Evolutionary conservation across 805 yeast genomes (phyloP), one percentile per base, ranked within the genome.

Genomic region (Wickerhamomyces ciferrii): DNA sequence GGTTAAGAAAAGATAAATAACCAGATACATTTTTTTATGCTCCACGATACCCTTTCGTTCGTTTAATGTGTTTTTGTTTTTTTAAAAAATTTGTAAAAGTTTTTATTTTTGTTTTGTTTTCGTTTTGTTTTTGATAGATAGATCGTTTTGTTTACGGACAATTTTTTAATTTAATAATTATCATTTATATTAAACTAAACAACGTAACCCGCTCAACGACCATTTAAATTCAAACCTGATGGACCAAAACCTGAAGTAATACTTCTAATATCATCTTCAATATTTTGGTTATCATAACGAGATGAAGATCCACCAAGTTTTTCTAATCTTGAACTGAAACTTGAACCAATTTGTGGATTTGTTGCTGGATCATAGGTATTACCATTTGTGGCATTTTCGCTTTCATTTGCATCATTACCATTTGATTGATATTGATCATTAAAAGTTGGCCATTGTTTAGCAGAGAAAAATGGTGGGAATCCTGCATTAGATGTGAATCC

Each of bases 251-350:
- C 43, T 2, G 56, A 45, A 24, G 44, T 47, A 4, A 53, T 36
- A 40, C 50, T 47, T 49, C 48, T 45, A 21, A 53, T 49, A 42
- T 53, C 56, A 47, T 53, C 56, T 41, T 53, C 56, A 39, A 53
- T 53, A 21, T 49, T 51, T 15, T 43, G 43, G 37, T 46, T 48
- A 10, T 49, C 53, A 41, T 51, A 53, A 36, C 56, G 48, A 21
- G 54, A 51, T 3, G 53, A 51, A n/a, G 59, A 55, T 13, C 55
- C 49, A 43, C 63, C 58, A n/a, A 60, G 31, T 29, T 60, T 55
- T 15, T 53, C 56, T 43, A 72, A 55, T 48, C 61, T 67, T 15
- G 58, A 55, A 37, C 66, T 66, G 42, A 65, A 71, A 48, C 72
- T 68, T 7, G 70, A 53, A 35, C 63, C 63, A 43, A 60, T 47